phyloP scores from a whole-genome alignment of 345 rosid species.

The Melaleuca alternifolia region DNA sequence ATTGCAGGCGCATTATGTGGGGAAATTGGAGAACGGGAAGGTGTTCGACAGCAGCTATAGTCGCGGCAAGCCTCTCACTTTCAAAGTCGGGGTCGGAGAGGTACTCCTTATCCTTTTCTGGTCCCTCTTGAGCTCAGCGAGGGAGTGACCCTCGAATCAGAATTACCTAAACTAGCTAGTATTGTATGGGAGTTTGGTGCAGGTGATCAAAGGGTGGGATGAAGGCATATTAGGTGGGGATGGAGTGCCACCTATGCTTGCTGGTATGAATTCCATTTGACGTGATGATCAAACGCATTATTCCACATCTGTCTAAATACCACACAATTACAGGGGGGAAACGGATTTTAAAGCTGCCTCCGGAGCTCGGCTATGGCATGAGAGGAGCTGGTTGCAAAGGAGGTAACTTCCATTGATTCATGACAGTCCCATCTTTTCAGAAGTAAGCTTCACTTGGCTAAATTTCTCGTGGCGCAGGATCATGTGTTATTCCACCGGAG shows the following conservation, averaged over 20 bases:
- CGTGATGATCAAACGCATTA: background rate
- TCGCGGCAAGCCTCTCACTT: conserved; percentile 78
- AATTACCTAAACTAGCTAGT: background rate
- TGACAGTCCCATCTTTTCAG: background rate
- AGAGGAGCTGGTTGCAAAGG: conserved; percentile 95
- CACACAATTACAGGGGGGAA: conserved; percentile 43
- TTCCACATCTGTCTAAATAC: background rate
- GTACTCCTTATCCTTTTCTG: conserved; percentile 1
- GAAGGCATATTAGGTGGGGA: conserved; percentile 79
- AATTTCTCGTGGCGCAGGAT: conserved; percentile 35
- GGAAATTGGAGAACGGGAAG: conserved; percentile 76
- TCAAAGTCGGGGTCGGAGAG: conserved; percentile 85
- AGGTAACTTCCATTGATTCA: conserved; percentile 26
- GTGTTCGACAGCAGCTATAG: conserved; percentile 90
- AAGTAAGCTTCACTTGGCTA: background rate
- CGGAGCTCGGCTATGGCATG: conserved; percentile 72
- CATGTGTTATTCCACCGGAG: conserved; percentile 82
- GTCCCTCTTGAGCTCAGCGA: background rate
- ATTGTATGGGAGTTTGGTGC: background rate
- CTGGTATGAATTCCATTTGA: conserved; percentile 28
- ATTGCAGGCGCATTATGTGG: conserved; percentile 73
- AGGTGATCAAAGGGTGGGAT: conserved; percentile 96
- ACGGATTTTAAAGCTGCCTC: conserved; percentile 59
- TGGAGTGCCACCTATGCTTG: conserved; percentile 85
- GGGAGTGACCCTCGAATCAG: background rate